Percentiles rank a stretch among this genome's conserved stretches.
phyloP scores from a whole-genome alignment of 768 basidiomycete genomes.

The Podaxis sp. region DNA sequence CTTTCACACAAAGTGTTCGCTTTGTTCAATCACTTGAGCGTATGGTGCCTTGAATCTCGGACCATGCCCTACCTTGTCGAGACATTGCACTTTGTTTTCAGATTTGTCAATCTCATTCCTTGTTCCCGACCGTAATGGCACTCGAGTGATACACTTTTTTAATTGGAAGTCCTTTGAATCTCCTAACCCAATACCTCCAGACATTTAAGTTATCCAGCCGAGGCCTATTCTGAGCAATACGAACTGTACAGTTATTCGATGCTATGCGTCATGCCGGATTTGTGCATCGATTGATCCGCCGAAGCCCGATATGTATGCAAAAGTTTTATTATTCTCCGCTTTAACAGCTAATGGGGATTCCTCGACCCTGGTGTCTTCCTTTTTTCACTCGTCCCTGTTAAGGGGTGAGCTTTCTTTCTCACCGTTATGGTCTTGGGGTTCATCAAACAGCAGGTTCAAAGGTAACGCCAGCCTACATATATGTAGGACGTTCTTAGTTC shows the following conservation, averaged over 20 bases:
- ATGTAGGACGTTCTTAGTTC: not conserved
- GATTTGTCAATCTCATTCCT: too few relatives aligned
- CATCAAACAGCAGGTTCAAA: not conserved
- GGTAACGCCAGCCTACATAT: not conserved
- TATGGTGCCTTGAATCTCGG: too few relatives aligned
- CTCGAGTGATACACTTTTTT: too few relatives aligned
- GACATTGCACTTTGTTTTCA: too few relatives aligned
- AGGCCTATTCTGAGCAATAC: too few relatives aligned
- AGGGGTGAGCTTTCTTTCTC: not conserved
- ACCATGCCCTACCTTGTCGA: too few relatives aligned
- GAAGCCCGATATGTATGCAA: not conserved
- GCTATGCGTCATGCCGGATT: not conserved
- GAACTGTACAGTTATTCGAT: not conserved
- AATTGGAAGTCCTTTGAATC: too few relatives aligned
- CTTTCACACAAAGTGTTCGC: too few relatives aligned
- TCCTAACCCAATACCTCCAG: too few relatives aligned
- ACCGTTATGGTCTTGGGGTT: not conserved
- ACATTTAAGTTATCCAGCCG: too few relatives aligned
- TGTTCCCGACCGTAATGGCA: too few relatives aligned
- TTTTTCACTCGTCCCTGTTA: not conserved
- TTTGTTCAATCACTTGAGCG: too few relatives aligned
- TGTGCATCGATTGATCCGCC: not conserved
- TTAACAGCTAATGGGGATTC: not conserved
- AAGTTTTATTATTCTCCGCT: not conserved
- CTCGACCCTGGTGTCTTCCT: not conserved